Evolutionary conservation across 192 early-diverging fungal genomes (phyloP).

Genomic region (Phlyctochytrium arcticum): DNA sequence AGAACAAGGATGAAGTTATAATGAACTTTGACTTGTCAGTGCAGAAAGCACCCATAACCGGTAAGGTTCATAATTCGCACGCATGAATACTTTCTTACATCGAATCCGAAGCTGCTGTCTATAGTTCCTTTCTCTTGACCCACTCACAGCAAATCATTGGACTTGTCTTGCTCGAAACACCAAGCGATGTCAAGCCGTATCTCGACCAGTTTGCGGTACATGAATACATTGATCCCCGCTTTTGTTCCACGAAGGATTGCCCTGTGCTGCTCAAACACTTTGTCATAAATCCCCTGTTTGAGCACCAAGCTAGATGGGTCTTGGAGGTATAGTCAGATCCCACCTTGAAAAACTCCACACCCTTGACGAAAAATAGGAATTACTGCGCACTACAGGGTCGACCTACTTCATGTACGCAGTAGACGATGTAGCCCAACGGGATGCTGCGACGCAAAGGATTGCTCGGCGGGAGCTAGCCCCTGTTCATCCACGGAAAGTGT

Average conservation of each 20-base stretch:
- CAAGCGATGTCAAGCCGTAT: constrained; percentile 18
- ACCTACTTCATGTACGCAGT: constrained; percentile 34
- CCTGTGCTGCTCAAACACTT: constrained; percentile 30
- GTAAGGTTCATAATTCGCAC: too few species aligned
- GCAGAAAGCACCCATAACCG: too few species aligned
- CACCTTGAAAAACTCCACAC: neutral
- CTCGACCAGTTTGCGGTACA: constrained; percentile 52
- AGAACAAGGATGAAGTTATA: constrained; percentile 22
- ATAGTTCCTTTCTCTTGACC: neutral
- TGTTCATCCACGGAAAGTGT: constrained; percentile 37
- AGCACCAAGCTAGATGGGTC: constrained; percentile 35
- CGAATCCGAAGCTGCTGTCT: too few species aligned
- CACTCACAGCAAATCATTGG: constrained; percentile 1
- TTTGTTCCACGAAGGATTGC: constrained; percentile 7
- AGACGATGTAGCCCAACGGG: constrained; percentile 12
- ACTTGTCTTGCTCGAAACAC: constrained; percentile 21
- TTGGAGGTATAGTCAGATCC: constrained; percentile 27
- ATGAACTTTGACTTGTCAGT: too few species aligned
- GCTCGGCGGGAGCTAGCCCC: constrained; percentile 36
- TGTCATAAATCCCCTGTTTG: constrained; percentile 48
- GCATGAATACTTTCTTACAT: too few species aligned
- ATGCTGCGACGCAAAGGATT: constrained; percentile 32
- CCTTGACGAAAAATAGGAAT: constrained; percentile 29
- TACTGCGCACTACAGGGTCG: constrained; percentile 38
- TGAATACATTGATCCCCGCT: constrained; percentile 29